These are phyloP conservation scores for Colletotrichum tabaci DNA, from an alignment of 2,329 filamentous ascomycete genomes.

Conservation along the genomic window DNA sequence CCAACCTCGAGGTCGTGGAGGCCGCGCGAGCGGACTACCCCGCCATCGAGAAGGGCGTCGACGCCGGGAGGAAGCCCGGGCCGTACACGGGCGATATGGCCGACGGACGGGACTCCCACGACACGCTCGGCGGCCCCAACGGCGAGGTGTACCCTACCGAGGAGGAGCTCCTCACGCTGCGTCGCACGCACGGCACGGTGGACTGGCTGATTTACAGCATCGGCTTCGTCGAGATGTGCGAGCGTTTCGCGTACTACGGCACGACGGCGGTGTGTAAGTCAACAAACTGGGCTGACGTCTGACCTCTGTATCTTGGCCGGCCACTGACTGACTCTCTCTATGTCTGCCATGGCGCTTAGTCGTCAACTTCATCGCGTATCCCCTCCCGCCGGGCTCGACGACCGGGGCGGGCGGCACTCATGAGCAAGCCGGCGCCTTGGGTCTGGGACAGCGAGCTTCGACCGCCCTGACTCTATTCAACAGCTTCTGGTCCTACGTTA, in stretches of 20 bases:
- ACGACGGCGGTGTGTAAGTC: slow-evolving; percentile 71
- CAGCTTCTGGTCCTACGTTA: slow-evolving; percentile 42
- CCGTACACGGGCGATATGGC: slow-evolving; percentile 20
- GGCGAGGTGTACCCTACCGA: slow-evolving; percentile 63
- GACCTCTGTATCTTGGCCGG: background rate
- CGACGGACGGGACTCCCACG: background rate
- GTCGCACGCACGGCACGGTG: slow-evolving; percentile 67
- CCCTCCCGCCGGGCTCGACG: slow-evolving; percentile 67
- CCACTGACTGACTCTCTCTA: slow-evolving; percentile 56
- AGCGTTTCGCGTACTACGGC: slow-evolving; percentile 77
- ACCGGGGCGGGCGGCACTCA: slow-evolving; percentile 59
- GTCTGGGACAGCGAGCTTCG: slow-evolving; percentile 44
- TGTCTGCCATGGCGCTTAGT: slow-evolving; percentile 51
- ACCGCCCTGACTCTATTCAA: slow-evolving; percentile 42
- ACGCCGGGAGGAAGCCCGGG: background rate
- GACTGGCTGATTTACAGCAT: slow-evolving; percentile 71
- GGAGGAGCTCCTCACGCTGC: slow-evolving; percentile 67
- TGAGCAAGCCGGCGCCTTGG: slow-evolving; percentile 40
- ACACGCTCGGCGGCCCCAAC: slow-evolving; percentile 22
- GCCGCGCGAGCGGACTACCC: slow-evolving; percentile 31
- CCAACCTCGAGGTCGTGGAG: slow-evolving; percentile 35
- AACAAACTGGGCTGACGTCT: no score
- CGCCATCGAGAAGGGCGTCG: slow-evolving; percentile 37
- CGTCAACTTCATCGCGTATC: slow-evolving; percentile 72
- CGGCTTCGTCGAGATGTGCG: slow-evolving; percentile 75